A percentile compares a stretch with the other conserved stretches of the same genome.
These are phyloP conservation scores for Botryotinia convoluta DNA, from an alignment of 2,329 filamentous ascomycete genomes.

Conservation along the genomic window DNA sequence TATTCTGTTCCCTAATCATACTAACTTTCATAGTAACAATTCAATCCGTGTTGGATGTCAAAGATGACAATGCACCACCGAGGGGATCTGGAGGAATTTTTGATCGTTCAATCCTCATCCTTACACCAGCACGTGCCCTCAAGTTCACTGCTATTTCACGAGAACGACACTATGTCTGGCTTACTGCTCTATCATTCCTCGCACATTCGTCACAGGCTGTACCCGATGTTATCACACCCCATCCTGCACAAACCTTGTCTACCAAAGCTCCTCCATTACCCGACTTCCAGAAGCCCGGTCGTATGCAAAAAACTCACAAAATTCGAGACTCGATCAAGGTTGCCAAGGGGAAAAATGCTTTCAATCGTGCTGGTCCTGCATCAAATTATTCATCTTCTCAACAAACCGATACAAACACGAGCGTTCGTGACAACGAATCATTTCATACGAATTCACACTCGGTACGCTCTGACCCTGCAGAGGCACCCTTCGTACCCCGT, in stretches of 20 bases:
- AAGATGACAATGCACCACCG: slow-evolving; percentile 84
- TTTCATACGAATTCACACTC: slow-evolving; percentile 28
- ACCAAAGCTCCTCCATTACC: slow-evolving; percentile 41
- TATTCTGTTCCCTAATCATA: slow-evolving; percentile 22
- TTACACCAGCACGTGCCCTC: slow-evolving; percentile 88
- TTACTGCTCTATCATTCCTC: slow-evolving; percentile 91
- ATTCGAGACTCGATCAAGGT: slow-evolving; percentile 89
- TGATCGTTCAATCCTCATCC: slow-evolving; percentile 89
- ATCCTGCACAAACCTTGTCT: slow-evolving; percentile 50
- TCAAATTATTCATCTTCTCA: slow-evolving; percentile 36
- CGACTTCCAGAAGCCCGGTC: slow-evolving; percentile 45
- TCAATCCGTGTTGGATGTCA: slow-evolving; percentile 94
- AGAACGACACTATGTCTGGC: slow-evolving; percentile 91
- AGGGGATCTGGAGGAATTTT: slow-evolving; percentile 68
- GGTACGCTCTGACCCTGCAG: slow-evolving; percentile 45
- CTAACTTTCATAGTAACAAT: slow-evolving; percentile 68
- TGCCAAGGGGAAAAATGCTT: slow-evolving; percentile 63
- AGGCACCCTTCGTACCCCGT: slow-evolving; percentile 69
- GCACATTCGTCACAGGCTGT: slow-evolving; percentile 83
- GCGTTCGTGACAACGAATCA: slow-evolving; percentile 31
- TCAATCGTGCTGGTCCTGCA: slow-evolving; percentile 41
- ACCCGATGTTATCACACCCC: slow-evolving; percentile 65
- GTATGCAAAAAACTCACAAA: slow-evolving; percentile 41
- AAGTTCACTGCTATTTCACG: slow-evolving; percentile 86
- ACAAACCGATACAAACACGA: slow-evolving; percentile 18